These are phyloP conservation scores for Aspergillus felis DNA, from an alignment of 2,329 filamentous ascomycete genomes.

Conservation along the genomic window DNA sequence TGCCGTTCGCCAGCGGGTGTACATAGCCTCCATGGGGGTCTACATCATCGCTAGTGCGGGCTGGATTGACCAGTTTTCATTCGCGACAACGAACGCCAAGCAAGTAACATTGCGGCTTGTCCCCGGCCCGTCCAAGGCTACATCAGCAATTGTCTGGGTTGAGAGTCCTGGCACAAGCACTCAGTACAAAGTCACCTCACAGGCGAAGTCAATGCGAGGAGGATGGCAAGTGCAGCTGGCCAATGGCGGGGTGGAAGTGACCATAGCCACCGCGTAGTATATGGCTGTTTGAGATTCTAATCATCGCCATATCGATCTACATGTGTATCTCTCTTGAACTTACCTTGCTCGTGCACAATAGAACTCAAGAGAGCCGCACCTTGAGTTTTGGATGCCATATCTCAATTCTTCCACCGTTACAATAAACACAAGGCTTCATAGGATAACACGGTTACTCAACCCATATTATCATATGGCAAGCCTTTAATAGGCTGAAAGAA, in stretches of 20 bases:
- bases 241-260: not conserved
- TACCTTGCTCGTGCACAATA: too few relatives aligned
- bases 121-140: constrained; percentile 2
- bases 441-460: too few relatives aligned
- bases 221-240: not conserved
- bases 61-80: constrained; percentile 8
- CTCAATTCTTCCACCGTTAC: too few relatives aligned
- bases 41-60: constrained; percentile 15
- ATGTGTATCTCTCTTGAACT: too few relatives aligned
- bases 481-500: too few relatives aligned
- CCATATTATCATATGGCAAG: too few relatives aligned
- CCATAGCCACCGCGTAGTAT: too few relatives aligned
- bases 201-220: not conserved
- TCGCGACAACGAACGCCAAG: not conserved
- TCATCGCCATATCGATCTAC: too few relatives aligned
- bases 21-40: constrained; percentile 14
- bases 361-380: too few relatives aligned
- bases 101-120: not conserved
- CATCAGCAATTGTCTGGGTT: constrained; percentile 9
- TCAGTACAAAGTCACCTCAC: not conserved
- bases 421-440: too few relatives aligned
- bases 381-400: too few relatives aligned
- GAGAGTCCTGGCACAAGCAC: constrained; percentile 10
- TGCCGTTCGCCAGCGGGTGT: constrained; percentile 14
- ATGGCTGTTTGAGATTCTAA: too few relatives aligned